Evolutionary conservation across 345 rosid species (phyloP), one percentile per base, ranked within the genome.

Genomic region (Aurinia saxatilis): DNA sequence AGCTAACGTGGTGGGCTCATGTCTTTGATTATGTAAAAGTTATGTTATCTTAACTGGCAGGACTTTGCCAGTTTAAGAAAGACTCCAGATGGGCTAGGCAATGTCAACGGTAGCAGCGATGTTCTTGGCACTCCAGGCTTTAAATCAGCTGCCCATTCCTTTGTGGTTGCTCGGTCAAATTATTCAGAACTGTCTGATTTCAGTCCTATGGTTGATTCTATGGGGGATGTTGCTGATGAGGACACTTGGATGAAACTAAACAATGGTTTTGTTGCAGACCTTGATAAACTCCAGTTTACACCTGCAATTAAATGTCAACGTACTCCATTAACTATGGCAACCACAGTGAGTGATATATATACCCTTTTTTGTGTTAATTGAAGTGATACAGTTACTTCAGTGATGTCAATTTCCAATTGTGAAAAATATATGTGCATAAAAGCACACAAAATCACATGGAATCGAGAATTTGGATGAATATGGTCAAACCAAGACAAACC

Each of bases 181-280:
- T 79, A 84, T 72, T 69, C 84, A 16, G 65, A 73, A 40, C 75
- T 80, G 46, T 73, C 84, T 46, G 95, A 79, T 55, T 87, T 34
- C 62, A 93, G 99, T 71, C 97, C 96, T 5, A 87, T 87, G 73
- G 91, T 88, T 41, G 83, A 87, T 77, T 68, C 80, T 63, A 73
- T 84, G 50, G 82, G 89, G 72, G 77, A 75, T 54, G 80, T 93
- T 41, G 99, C 96, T 33, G 99, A 93, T 71, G 96, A 93, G 78
- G 99, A 93, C 62, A 79, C 91, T 10, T 93, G 97, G 99, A 69
- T 82, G 68, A 82, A 84, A 80, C 79, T 93, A 84, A 93, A 93
- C 77, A 84, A 84, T 66, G 99, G 99, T 50, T 85, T 75, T 64
- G 64, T 80, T 50, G 81, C 84, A 69, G 91, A 93, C 76, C 91